Base-by-base conservation (phyloP, 306 rosid genomes). In the Gillenia trifoliata region DNA sequence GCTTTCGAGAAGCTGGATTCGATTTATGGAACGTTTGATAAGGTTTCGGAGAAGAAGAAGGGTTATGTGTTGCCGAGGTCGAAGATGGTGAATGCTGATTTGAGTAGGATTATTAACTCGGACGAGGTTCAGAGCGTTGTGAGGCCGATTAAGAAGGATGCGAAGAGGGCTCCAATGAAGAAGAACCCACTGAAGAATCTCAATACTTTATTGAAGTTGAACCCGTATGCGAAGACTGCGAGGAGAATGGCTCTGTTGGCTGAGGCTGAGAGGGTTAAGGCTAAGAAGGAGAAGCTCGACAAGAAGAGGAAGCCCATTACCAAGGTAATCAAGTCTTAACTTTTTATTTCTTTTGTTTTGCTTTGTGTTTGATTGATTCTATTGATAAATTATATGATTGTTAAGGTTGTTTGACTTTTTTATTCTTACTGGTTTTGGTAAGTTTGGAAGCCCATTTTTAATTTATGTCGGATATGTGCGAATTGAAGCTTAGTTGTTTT, bases 1-100 rank as follows among this genome's bases (percentile, higher is more conserved):
- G 86, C 86, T 31, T 78, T 82, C 10, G 83, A 78, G 77, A 82
- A 59, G 77, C 80, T 82, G n/a, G 86, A 82, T 67, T 78, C 86
- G 2, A 82, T 82, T 29, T 82, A 82, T 29, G 86, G 86, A 12
- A 78, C 86, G 20, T 82, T 82, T 25, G 86, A 82, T 23, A 82
- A 78, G 70, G 30, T 59, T 2, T 78, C 83, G 0, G 80, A 65
- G 83, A 82, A 78, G 86, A 82, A 82, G 65, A 82, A 78, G 66
- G 83, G 86, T 4, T 82, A 82, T 30, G 83, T 82, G n/a, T 73
- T 82, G 31, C 86, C 86, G 1, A 78, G 86, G 77, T 60, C 86
- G 6, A 82, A 78, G 78, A 75, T 82, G 86, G 72, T 74, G 41
- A 82, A 82, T 57, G 80, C 86, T 26, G 86, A 82, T 25, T 25